Conservation (phyloP, 2,329 filamentous ascomycete genomes). For the Fusarium sp. region DNA sequence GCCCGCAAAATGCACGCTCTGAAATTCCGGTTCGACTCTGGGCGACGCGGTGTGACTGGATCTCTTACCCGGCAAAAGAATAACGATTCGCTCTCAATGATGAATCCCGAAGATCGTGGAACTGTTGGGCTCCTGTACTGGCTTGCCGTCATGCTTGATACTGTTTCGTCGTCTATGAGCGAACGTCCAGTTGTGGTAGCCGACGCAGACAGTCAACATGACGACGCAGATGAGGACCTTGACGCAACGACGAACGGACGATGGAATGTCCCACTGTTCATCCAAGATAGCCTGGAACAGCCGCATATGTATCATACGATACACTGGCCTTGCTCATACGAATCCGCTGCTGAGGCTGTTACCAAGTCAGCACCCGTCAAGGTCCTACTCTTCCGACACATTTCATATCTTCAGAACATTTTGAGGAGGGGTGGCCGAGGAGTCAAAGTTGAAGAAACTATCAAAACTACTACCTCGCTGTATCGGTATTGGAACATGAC, state of each 20-base stretch:
- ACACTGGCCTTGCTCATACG: constrained; percentile 67
- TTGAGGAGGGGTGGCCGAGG: constrained; percentile 56
- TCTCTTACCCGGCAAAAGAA: constrained; percentile 3
- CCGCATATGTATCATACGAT: constrained; percentile 34
- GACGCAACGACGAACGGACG: constrained; percentile 22
- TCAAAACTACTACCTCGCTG: constrained; percentile 61
- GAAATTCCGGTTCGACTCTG: constrained; percentile 44
- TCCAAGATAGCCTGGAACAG: constrained; percentile 48
- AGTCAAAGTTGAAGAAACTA: constrained; percentile 61
- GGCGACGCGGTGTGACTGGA: constrained; percentile 28
- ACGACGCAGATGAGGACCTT: constrained; percentile 40
- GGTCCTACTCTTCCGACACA: constrained; percentile 68
- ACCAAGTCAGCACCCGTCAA: constrained; percentile 69
- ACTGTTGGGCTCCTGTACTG: constrained; percentile 69
- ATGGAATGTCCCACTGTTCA: constrained; percentile 44
- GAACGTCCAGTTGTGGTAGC: constrained; percentile 52
- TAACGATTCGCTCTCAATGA: constrained; percentile 1
- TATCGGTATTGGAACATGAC: constrained; percentile 67
- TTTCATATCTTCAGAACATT: constrained; percentile 65
- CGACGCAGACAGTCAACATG: constrained; percentile 57
- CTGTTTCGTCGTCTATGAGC: constrained; percentile 67
- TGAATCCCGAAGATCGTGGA: constrained; percentile 49
- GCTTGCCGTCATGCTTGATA: constrained; percentile 72
- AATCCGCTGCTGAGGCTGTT: constrained; percentile 62
- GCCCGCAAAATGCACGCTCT: constrained; percentile 48